A percentile compares a stretch with the other conserved stretches of the same genome.
Conservation (phyloP, 106 monocot species). For the Dendrobium catenatum region DNA sequence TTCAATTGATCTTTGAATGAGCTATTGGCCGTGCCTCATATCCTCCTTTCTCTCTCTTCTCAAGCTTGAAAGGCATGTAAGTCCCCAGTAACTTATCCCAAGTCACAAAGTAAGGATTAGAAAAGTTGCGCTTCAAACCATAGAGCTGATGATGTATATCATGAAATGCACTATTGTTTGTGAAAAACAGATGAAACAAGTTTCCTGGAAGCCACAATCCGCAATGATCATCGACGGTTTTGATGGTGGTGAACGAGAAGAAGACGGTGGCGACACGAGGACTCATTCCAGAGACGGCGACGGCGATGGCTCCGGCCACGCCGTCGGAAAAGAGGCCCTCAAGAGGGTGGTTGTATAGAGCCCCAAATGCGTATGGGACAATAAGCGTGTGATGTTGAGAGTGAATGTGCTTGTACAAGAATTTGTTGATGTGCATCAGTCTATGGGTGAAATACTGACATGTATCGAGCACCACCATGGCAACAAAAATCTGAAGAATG, state of each 20-base stretch:
- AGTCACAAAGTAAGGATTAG: slow-evolving; percentile 26
- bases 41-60: slow-evolving; percentile 28
- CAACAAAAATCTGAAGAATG: slow-evolving; percentile 13
- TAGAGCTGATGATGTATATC: slow-evolving; percentile 33
- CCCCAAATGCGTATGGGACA: slow-evolving; percentile 13
- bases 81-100: slow-evolving; percentile 42
- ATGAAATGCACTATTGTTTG: slow-evolving; percentile 31
- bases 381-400: slow-evolving; percentile 14
- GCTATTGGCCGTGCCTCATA: slow-evolving; percentile 16
- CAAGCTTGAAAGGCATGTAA: slow-evolving; percentile 27
- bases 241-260: slow-evolving; percentile 17
- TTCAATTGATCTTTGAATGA: not conserved
- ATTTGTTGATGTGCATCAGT: slow-evolving; percentile 31
- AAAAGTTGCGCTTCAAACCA: slow-evolving; percentile 26
- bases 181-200: slow-evolving; percentile 11
- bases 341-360: slow-evolving; percentile 11
- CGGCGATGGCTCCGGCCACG: slow-evolving; percentile 3
- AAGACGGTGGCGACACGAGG: slow-evolving; percentile 12
- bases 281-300: slow-evolving; percentile 13
- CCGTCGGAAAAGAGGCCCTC: slow-evolving; percentile 13
- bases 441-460: slow-evolving; percentile 30
- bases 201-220: slow-evolving; percentile 18
- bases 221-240: slow-evolving; percentile 16
- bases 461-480: slow-evolving; percentile 27
- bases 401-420: slow-evolving; percentile 33